A percentile compares a stretch with the other conserved stretches of the same genome.
These are phyloP conservation scores for Pseudogymnoascus pannorum DNA, from an alignment of 2,329 filamentous ascomycete genomes.

Conservation along the genomic window DNA sequence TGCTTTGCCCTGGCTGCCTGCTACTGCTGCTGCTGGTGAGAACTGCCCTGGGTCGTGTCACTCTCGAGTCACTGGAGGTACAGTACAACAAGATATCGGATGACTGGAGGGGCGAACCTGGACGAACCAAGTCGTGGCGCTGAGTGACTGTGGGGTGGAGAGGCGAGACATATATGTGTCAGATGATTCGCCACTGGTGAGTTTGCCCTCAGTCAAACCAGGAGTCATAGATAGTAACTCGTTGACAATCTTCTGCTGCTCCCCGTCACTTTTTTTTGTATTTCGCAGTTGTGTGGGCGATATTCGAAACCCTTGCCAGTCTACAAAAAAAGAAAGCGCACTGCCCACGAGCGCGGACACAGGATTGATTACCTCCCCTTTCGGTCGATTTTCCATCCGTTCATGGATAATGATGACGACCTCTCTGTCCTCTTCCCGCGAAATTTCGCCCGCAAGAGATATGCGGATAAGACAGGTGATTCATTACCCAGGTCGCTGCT, in stretches of 20 bases:
- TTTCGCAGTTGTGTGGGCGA: neutral
- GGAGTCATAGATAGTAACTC: neutral
- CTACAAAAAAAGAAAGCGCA: neutral
- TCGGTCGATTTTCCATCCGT: neutral
- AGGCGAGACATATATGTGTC: neutral
- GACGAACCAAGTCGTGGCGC: neutral
- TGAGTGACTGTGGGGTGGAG: neutral
- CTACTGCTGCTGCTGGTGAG: neutral
- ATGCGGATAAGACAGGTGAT: neutral
- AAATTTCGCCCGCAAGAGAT: neutral
- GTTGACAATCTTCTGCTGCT: neutral
- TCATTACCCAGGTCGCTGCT: conserved; percentile 4
- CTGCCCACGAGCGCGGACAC: neutral
- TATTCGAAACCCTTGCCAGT: neutral
- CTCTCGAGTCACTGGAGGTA: neutral
- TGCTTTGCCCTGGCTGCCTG: neutral
- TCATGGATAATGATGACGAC: neutral
- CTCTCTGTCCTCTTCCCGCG: neutral
- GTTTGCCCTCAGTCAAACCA: neutral
- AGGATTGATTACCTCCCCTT: too few relatives aligned
- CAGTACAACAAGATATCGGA: neutral
- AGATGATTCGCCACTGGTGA: neutral
- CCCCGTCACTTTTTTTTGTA: neutral
- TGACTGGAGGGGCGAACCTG: neutral
- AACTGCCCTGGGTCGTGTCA: neutral